Conservation (phyloP, 208 protist genomes). For the Blastocrithidia nonstop region DNA sequence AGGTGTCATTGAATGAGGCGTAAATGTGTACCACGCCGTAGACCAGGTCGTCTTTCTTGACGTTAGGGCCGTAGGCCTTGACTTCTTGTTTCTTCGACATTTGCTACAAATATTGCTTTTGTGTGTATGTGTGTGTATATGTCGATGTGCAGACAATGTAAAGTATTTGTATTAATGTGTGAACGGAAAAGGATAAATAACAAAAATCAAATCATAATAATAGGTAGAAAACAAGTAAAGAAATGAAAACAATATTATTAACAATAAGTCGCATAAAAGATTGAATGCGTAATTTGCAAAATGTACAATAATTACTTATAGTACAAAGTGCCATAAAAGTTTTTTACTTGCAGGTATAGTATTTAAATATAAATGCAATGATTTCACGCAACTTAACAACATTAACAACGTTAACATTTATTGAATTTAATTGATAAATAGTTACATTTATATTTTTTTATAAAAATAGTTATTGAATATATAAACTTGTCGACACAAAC, state of each 20-base stretch:
- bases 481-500: no score
- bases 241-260: not conserved
- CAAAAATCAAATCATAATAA: conserved; percentile 2
- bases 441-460: no score
- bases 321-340: not conserved
- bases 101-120: no score
- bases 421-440: no score
- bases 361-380: not conserved
- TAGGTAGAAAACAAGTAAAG: not conserved
- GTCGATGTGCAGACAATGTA: conserved; percentile 51
- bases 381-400: no score
- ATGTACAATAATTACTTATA: not conserved
- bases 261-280: not conserved
- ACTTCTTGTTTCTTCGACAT: conserved; percentile 90
- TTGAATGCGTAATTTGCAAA: not conserved
- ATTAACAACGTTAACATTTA: no score
- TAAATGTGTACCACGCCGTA: conserved; percentile 99
- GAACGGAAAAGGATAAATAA: conserved; percentile 1
- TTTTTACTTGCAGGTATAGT: not conserved
- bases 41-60: conserved; percentile 77
- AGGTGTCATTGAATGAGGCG: conserved; percentile 99
- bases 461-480: no score
- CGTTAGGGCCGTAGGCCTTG: conserved; percentile 84
- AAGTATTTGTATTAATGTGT: not conserved
- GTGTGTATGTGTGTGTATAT: no score